A percentile compares a stretch with the other conserved stretches of the same genome.
Evolutionary conservation across 352 stramenopile species (phyloP).

Genomic region (Phytophthora uliginosa): DNA sequence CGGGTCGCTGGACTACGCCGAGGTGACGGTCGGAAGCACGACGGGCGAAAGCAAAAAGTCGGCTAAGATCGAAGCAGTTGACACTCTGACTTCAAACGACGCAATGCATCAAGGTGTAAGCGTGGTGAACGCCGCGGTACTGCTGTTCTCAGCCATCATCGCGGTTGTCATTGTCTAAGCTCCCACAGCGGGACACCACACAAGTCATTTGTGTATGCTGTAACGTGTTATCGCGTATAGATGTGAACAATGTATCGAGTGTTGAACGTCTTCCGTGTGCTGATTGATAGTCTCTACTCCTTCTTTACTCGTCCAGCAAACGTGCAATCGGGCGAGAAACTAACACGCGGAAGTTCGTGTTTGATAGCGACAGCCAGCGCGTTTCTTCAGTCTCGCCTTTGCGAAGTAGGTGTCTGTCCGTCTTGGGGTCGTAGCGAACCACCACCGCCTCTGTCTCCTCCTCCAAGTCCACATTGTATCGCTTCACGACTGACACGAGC

Average conservation of each 20-base stretch:
- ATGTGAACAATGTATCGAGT: background rate
- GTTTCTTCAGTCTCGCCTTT: slow-evolving; percentile 52
- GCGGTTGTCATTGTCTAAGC: background rate
- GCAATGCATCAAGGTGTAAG: background rate
- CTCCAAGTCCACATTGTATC: slow-evolving; percentile 51
- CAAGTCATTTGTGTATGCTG: slow-evolving; percentile 17
- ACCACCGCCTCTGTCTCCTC: slow-evolving; percentile 64
- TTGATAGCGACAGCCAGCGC: slow-evolving; percentile 63
- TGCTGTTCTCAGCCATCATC: slow-evolving; percentile 5
- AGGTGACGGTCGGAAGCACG: slow-evolving; percentile 8
- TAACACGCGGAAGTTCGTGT: slow-evolving; percentile 57
- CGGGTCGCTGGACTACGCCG: background rate
- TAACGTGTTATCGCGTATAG: slow-evolving; percentile 14
- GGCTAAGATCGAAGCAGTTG: slow-evolving; percentile 11
- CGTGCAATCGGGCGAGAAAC: slow-evolving; percentile 43
- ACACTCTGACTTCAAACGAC: slow-evolving; percentile 16
- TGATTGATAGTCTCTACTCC: background rate
- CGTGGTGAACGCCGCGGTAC: background rate
- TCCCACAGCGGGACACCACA: background rate
- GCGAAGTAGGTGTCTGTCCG: slow-evolving; percentile 56
- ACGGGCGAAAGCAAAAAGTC: background rate
- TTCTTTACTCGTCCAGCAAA: slow-evolving; percentile 22
- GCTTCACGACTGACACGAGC: slow-evolving; percentile 43
- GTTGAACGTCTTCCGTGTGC: background rate
- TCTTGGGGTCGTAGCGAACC: slow-evolving; percentile 49